Base-by-base conservation (phyloP, 2,329 filamentous ascomycete genomes). In the Hypoxylon rubiginosum region DNA sequence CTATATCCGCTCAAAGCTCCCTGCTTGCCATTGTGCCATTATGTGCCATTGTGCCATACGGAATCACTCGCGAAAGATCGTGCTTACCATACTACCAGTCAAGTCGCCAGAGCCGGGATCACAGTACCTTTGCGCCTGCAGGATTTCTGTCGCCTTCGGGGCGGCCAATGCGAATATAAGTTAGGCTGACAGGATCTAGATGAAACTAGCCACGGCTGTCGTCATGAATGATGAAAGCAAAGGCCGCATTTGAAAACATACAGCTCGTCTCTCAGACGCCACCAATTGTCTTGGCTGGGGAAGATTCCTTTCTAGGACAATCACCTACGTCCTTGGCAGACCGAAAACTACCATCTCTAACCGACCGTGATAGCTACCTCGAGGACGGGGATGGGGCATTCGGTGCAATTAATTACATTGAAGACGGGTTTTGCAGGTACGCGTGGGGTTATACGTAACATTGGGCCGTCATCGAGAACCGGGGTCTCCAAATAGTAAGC, bases 391-490 rank as follows among this genome's bases (percentile, higher is more conserved):
- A 70, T 59, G 58, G 34, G 24, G 53, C 49, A 39, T 39, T 61
- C 56, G 67, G 64, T 57, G 62, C 46, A 63, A 68, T 64, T 56
- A 57, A 69, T 67, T 64, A 54, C 64, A 50, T 57, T 50, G 49
- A 57, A 46, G 36, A 64, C n/a, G 49, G 58, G n/a, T n/a, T 53
- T 52, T 64, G 58, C 58, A 58, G 65, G 56, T 43, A 63, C 54
- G 62, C 67, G 61, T 70, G 67, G 67, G 67, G 67, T 69, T 63
- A 24, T 46, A 53, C 41, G 67, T 69, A 62, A 59, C 67, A 69
- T 67, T 57, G 50, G 50, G 49, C 56, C 62, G 64, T 67, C 61
- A 69, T 67, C 46, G 62, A 61, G 50, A 58, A 11, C 53, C 34
- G 19, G 50, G 60, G 34, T 59, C 50, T 61, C 58, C 50, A 63